Percentiles rank a stretch among this genome's conserved stretches.
These are phyloP conservation scores for Exophiala mesophila DNA, from an alignment of 2,329 filamentous ascomycete species.

Conservation along the genomic window DNA sequence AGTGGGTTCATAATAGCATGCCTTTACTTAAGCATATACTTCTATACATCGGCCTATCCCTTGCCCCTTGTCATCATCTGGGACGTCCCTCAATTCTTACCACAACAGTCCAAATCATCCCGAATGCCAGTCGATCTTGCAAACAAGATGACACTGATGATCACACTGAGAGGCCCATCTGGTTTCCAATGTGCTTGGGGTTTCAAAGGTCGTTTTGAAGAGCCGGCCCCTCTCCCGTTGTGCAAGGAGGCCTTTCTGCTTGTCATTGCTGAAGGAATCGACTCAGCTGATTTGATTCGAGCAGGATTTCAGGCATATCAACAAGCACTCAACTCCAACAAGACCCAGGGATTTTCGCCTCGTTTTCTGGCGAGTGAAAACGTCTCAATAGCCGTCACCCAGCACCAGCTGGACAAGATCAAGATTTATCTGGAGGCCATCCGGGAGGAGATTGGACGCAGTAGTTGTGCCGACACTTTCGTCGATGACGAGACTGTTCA, in stretches of 20 bases:
- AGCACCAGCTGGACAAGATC: slow-evolving; percentile 20
- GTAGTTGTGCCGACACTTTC: slow-evolving; percentile 9
- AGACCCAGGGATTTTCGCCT: slow-evolving; percentile 16
- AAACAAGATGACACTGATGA: too few relatives aligned
- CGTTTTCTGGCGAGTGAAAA: slow-evolving; percentile 20
- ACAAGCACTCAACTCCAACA: slow-evolving; percentile 15
- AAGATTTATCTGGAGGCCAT: slow-evolving; percentile 9
- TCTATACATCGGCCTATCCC: too few relatives aligned
- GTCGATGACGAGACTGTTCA: slow-evolving; percentile 9
- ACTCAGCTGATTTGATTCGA: slow-evolving; percentile 7
- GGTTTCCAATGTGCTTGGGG: slow-evolving; percentile 18
- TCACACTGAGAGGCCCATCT: slow-evolving; percentile 4
- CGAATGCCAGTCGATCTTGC: too few relatives aligned
- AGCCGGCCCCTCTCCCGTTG: slow-evolving; percentile 8
- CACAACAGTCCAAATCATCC: too few relatives aligned
- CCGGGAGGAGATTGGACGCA: slow-evolving; percentile 10
- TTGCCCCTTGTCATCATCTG: too few relatives aligned
- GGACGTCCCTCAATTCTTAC: too few relatives aligned
- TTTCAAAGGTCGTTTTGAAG: slow-evolving; percentile 8
- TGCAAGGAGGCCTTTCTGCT: slow-evolving; percentile 8
- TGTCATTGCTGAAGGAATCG: slow-evolving; percentile 12
- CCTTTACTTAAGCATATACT: too few relatives aligned
- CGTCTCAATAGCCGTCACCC: slow-evolving; percentile 10
- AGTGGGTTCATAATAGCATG: too few relatives aligned
- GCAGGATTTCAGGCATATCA: slow-evolving; percentile 16